These are phyloP conservation scores for Candida sphagnicola DNA, from an alignment of 805 yeast genomes.

Conservation along the genomic window DNA sequence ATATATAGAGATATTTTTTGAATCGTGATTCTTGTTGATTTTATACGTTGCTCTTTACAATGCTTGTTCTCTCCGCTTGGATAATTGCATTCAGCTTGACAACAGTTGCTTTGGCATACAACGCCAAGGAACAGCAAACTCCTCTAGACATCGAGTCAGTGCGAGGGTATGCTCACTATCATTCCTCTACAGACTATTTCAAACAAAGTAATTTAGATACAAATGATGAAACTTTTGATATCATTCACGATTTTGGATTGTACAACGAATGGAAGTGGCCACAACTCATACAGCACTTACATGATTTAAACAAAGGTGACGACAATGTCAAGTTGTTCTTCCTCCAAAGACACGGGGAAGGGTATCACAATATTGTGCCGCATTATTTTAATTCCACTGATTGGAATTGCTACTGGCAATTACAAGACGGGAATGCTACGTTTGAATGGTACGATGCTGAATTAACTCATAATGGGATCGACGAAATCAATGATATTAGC, in stretches of 20 bases:
- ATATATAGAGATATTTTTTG: neutral
- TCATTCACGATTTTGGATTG: constrained; percentile 20
- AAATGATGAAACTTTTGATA: constrained; percentile 11
- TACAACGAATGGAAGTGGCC: constrained; percentile 17
- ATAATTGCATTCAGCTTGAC: neutral
- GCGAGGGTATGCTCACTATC: neutral
- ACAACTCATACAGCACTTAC: constrained; percentile 13
- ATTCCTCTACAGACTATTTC: constrained; percentile 5
- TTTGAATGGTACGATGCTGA: constrained; percentile 30
- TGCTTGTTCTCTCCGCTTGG: neutral
- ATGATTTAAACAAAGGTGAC: constrained; percentile 7
- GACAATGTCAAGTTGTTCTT: constrained; percentile 19
- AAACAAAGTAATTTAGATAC: constrained; percentile 9
- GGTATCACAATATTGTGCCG: constrained; percentile 22
- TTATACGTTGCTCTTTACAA: no score
- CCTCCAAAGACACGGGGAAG: constrained; percentile 32
- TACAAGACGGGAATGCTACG: constrained; percentile 15
- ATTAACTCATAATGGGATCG: constrained; percentile 20
- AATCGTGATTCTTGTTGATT: neutral
- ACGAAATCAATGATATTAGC: constrained; percentile 14
- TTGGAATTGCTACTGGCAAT: constrained; percentile 27
- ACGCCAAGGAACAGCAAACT: neutral
- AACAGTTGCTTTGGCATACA: no score
- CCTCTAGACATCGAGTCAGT: neutral
- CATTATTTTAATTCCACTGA: constrained; percentile 10